phyloP scores from a whole-genome alignment of 768 basidiomycete genomes.

The Hericium coralloides region DNA sequence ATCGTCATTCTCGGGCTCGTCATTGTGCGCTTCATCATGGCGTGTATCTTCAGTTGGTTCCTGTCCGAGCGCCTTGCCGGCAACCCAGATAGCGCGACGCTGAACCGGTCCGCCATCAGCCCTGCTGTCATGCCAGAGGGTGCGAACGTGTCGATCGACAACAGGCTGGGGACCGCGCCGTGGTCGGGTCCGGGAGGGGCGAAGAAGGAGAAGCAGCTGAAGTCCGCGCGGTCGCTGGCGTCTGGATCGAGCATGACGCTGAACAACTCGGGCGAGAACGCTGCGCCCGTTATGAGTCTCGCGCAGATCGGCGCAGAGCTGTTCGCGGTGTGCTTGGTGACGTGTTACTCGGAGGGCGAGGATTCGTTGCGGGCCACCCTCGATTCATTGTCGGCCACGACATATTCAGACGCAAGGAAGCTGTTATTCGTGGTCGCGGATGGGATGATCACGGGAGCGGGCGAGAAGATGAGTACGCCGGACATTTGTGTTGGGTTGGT shows the following conservation, averaged over 20 bases:
- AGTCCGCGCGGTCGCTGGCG: conserved; percentile 40
- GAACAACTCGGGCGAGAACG: conserved; percentile 29
- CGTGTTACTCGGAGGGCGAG: conserved; percentile 96
- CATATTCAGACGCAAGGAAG: conserved; percentile 88
- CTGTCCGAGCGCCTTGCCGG: conserved; percentile 75
- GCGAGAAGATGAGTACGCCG: conserved; percentile 92
- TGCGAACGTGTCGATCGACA: conserved; percentile 90
- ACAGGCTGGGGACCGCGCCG: conserved; percentile 85
- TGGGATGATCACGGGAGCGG: conserved; percentile 97
- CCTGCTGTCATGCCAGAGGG: conserved; percentile 96
- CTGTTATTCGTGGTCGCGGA: conserved; percentile 92
- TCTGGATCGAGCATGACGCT: conserved; percentile 50
- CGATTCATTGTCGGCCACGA: conserved; percentile 86
- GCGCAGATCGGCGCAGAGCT: conserved; percentile 91
- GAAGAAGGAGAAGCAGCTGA: conserved; percentile 42
- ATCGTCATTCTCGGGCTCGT: conserved; percentile 89
- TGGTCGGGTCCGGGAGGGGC: conserved; percentile 63
- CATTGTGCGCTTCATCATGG: conserved; percentile 90
- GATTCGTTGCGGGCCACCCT: conserved; percentile 86
- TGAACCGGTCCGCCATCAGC: conserved; percentile 80
- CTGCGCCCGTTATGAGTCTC: conserved; percentile 67
- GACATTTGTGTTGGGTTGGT: conserved; percentile 91
- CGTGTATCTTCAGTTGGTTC: conserved; percentile 96
- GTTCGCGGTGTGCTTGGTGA: conserved; percentile 92
- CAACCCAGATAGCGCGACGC: conserved; percentile 59